These are phyloP conservation scores for Talaromyces atroroseus DNA, from an alignment of 2,329 filamentous ascomycete genomes.

Conservation along the genomic window DNA sequence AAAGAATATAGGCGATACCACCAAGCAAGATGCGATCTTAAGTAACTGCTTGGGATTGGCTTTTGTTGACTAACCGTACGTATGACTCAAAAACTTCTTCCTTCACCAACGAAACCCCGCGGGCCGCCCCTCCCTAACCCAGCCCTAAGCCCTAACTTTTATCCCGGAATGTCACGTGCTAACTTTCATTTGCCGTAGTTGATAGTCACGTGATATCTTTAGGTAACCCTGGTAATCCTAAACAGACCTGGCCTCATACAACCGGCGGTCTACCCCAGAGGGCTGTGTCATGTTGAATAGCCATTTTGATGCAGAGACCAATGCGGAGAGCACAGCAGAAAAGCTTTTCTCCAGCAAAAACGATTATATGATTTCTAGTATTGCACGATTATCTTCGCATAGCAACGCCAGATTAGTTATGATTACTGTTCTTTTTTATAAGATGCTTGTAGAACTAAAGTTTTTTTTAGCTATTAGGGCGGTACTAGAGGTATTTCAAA, in stretches of 20 bases:
- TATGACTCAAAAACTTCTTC: constrained; percentile 14
- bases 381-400: too few relatives aligned
- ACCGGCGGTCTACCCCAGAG: background rate
- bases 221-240: background rate
- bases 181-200: background rate
- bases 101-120: constrained; percentile 7
- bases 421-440: too few relatives aligned
- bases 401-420: too few relatives aligned
- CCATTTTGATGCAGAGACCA: too few relatives aligned
- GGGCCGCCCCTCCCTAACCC: constrained; percentile 12
- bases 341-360: too few relatives aligned
- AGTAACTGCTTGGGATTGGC: background rate
- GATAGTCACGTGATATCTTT: background rate
- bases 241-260: background rate
- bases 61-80: background rate
- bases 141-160: constrained; percentile 15
- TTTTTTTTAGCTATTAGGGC: too few relatives aligned
- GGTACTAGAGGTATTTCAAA: too few relatives aligned
- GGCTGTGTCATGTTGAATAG: background rate
- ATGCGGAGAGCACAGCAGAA: too few relatives aligned
- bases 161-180: constrained; percentile 8
- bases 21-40: background rate
- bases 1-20: background rate
- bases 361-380: too few relatives aligned
- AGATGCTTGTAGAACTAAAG: too few relatives aligned